These are phyloP conservation scores for Vaccinium corymbosum DNA, from an alignment of 148 eudicot species.

Conservation along the genomic window DNA sequence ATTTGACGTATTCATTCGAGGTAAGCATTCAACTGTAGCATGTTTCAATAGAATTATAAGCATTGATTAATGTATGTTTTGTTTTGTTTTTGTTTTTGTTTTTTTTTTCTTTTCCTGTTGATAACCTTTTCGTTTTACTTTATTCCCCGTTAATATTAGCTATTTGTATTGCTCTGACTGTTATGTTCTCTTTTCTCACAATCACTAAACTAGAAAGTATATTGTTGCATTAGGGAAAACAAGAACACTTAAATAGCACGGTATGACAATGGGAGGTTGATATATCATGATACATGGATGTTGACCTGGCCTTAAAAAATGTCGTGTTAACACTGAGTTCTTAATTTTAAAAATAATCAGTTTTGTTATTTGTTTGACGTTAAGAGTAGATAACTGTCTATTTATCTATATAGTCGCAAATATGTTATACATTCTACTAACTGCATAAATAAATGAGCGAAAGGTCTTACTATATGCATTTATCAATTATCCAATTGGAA, in stretches of 20 bases:
- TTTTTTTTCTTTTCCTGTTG: no score
- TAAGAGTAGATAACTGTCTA: background rate
- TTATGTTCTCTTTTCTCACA: background rate
- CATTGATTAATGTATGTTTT: background rate
- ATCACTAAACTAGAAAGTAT: background rate
- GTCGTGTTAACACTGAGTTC: background rate
- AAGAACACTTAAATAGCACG: background rate
- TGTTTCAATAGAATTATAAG: background rate
- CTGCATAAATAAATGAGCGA: background rate
- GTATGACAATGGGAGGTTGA: background rate
- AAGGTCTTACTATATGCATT: background rate
- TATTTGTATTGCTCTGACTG: background rate
- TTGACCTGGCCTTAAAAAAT: background rate
- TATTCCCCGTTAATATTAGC: background rate
- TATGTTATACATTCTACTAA: background rate
- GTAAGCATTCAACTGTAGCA: conserved; percentile 23
- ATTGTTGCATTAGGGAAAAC: background rate
- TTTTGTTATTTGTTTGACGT: background rate
- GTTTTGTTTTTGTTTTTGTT: background rate
- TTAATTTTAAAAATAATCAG: background rate
- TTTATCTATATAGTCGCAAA: background rate
- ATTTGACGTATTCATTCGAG: conserved; percentile 95
- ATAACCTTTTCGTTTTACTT: background rate
- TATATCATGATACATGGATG: background rate
- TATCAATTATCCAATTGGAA: background rate